Conservation (phyloP, 1,284 basidiomycete genomes). For the Puccinia triticina region DNA sequence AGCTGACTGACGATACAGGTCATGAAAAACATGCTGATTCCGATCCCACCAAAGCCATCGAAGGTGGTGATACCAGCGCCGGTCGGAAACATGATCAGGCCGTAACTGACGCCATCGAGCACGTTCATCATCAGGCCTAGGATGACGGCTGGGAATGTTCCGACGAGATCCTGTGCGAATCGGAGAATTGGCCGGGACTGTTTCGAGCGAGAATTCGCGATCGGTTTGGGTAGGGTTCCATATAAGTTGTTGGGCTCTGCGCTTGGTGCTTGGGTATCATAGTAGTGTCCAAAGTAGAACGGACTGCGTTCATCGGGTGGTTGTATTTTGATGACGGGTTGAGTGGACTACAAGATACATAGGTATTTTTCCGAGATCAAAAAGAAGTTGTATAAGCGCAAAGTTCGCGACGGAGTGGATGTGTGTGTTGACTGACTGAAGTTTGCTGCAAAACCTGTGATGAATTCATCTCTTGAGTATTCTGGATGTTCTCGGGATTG, state of each 20-base stretch:
- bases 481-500: not conserved
- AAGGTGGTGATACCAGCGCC: conserved; percentile 69
- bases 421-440: not conserved
- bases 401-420: too few relatives aligned
- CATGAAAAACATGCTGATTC: conserved; percentile 65
- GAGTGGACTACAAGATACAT: not conserved
- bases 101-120: conserved; percentile 70
- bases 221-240: conserved; percentile 23
- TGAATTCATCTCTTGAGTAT: not conserved
- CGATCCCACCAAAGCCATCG: conserved; percentile 77
- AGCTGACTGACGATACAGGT: conserved; percentile 76
- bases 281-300: conserved; percentile 16
- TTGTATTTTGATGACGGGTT: not conserved
- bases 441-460: not conserved
- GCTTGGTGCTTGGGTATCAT: conserved; percentile 13
- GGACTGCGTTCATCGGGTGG: conserved; percentile 27
- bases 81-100: conserved; percentile 88
- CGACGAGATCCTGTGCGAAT: not conserved
- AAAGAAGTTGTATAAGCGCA: not conserved
- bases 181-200: not conserved
- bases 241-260: conserved; percentile 12
- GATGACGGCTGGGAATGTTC: conserved; percentile 72
- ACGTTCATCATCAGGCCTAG: conserved; percentile 86
- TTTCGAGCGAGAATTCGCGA: not conserved
- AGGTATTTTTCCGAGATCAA: not conserved